These are phyloP conservation scores for Cryomyces minteri DNA, from an alignment of 495 filamentous ascomycete genomes.

Conservation along the genomic window DNA sequence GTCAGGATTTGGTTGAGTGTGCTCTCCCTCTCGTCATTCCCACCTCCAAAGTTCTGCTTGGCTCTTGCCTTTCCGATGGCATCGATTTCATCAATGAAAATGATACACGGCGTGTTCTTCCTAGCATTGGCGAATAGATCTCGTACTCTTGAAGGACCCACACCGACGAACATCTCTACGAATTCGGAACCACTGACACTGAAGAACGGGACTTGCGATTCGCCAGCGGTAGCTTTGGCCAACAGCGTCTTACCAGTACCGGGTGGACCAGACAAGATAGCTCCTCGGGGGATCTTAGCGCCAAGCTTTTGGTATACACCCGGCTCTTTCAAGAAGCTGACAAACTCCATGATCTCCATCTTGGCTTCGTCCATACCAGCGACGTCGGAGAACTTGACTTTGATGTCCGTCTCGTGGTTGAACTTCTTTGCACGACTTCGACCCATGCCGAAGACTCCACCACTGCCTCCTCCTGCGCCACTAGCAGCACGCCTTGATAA, in stretches of 20 bases:
- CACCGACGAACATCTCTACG: slow-evolving; percentile 98
- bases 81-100: slow-evolving; percentile 99
- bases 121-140: slow-evolving; percentile 89
- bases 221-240: slow-evolving; percentile 92
- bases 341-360: slow-evolving; percentile 97
- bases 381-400: slow-evolving; percentile 91
- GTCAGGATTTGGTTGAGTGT: slow-evolving; percentile 97
- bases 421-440: slow-evolving; percentile 92
- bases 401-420: slow-evolving; percentile 90
- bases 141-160: slow-evolving; percentile 84
- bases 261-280: slow-evolving; percentile 87
- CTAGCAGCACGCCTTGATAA: slow-evolving; percentile 46
- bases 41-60: slow-evolving; percentile 59
- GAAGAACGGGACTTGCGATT: slow-evolving; percentile 95
- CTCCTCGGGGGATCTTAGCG: slow-evolving; percentile 92
- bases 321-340: slow-evolving; percentile 83
- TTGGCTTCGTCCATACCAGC: slow-evolving; percentile 99
- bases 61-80: slow-evolving; percentile 83
- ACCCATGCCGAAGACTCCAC: slow-evolving; percentile 84
- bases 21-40: slow-evolving; percentile 90
- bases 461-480: slow-evolving; percentile 46
- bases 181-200: slow-evolving; percentile 97
- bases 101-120: slow-evolving; percentile 94
- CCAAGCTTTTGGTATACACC: slow-evolving; percentile 81
- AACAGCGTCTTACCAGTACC: slow-evolving; percentile 97